Base-by-base conservation (phyloP, 108 stramenopile genomes). In the Cyclotella sp. region DNA sequence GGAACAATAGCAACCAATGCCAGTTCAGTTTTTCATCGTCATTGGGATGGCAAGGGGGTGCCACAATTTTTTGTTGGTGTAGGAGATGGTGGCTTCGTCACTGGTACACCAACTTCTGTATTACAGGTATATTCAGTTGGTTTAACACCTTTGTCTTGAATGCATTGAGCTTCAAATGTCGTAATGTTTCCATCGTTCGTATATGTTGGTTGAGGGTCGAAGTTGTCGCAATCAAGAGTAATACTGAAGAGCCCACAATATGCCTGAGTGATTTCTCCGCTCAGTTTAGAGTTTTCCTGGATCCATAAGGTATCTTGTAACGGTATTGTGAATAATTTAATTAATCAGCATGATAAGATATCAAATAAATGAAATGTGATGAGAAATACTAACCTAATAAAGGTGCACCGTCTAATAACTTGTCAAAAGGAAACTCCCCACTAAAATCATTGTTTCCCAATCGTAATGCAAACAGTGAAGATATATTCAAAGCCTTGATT, bases 191-290 rank as follows among this genome's bases (percentile, higher is more conserved):
- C 57, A 34, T 69, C 68, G 21, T 19, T 44, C 0, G 44, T 57
- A 41, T 81, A 81, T 4, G 62, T 62, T 44, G 79, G 79, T 29
- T 66, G 72, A 3, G 79, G 79, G 53, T 58, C 41, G 42, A 72
- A 81, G 43, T 81, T 81, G 54, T 45, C 79, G 47, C 79, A 81
- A 49, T 81, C 79, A 41, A 81, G 73, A 15, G 79, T 81, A 44
- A 81, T 74, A 46, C 65, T 73, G 68, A 40, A 61, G 46, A 81
- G 60, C 5, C 13, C 30, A 62, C 79, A 81, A 40, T 74, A 81
- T 8, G 55, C 39, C n/a, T 63, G 29, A 22, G 79, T 73, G 57
- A 81, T 63, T 57, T 61, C 68, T 40, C 79, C 79, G 27, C 47
- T 63, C 7, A 81, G 42, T 6, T 63, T 45, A 11, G 53, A 8